Percentiles rank a stretch among this genome's conserved stretches.
These are phyloP conservation scores for Calophaca sinica DNA, from an alignment of 306 rosid genomes.

Conservation along the genomic window DNA sequence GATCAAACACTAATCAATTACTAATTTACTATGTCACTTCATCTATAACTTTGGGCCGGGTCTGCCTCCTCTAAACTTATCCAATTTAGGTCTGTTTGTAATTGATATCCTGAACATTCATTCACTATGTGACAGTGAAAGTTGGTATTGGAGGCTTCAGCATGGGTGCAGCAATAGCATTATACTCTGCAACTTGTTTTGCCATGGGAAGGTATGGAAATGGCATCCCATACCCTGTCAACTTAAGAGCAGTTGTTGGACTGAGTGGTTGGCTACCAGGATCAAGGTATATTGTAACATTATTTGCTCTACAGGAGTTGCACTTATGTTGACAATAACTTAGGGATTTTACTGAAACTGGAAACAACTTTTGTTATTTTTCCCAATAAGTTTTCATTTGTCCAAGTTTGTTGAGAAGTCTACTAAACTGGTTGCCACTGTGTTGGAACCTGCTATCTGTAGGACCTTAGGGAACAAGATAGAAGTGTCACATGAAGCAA, in stretches of 20 bases:
- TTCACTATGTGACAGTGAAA: slow-evolving; percentile 71
- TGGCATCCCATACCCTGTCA: slow-evolving; percentile 78
- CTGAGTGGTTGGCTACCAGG: slow-evolving; percentile 99
- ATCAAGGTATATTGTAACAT: slow-evolving; percentile 71
- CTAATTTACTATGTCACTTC: not conserved
- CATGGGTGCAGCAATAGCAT: slow-evolving; percentile 98
- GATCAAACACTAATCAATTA: not conserved
- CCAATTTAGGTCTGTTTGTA: no score
- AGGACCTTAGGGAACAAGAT: slow-evolving; percentile 90
- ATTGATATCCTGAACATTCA: slow-evolving; percentile 18
- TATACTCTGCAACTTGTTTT: slow-evolving; percentile 95
- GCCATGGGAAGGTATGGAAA: slow-evolving; percentile 89
- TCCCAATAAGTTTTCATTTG: no score
- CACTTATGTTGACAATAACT: slow-evolving; percentile 19
- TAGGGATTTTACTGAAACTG: slow-evolving; percentile 1
- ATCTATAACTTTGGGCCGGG: not conserved
- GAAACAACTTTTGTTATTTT: no score
- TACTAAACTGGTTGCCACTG: slow-evolving; percentile 2
- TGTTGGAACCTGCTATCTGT: slow-evolving; percentile 33
- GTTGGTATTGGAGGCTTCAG: slow-evolving; percentile 98
- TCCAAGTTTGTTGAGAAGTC: slow-evolving; percentile 9
- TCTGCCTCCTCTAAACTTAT: no score
- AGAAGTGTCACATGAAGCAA: slow-evolving; percentile 83
- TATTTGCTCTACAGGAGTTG: not conserved
- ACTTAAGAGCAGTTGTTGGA: slow-evolving; percentile 86